Percentiles rank a stretch among this genome's conserved stretches.
phyloP scores from a whole-genome alignment of 768 basidiomycete species.

The Termitomyces sp. region DNA sequence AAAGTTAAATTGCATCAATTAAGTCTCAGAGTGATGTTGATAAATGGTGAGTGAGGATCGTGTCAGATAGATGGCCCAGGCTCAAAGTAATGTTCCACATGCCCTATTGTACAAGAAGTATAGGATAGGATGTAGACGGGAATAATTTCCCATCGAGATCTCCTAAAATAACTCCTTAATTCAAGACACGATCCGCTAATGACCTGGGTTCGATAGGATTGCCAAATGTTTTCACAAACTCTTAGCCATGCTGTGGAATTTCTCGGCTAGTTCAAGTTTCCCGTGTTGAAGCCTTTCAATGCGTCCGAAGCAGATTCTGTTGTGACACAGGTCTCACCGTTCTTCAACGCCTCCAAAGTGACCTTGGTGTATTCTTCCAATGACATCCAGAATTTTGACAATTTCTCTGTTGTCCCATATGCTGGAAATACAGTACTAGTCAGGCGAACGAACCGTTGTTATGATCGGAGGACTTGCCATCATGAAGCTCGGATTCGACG shows the following conservation, averaged over 20 bases:
- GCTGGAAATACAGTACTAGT: constrained; percentile 25
- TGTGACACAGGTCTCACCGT: constrained; percentile 23
- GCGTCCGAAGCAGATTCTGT: constrained; percentile 18
- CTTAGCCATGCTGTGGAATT: constrained; percentile 13
- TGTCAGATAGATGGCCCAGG: no score
- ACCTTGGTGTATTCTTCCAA: constrained; percentile 40
- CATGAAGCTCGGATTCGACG: constrained; percentile 61
- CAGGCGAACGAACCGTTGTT: not conserved
- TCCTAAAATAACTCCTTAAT: no score
- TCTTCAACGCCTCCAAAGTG: constrained; percentile 24
- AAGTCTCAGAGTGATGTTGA: no score
- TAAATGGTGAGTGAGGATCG: no score
- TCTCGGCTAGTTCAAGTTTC: constrained; percentile 24
- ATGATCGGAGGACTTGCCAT: constrained; percentile 32
- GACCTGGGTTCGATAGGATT: not conserved
- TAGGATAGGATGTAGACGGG: no score
- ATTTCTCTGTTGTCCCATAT: constrained; percentile 42
- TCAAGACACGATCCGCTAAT: not conserved
- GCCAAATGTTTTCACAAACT: not conserved
- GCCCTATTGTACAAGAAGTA: no score
- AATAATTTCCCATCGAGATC: no score
- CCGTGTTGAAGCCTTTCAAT: constrained; percentile 30
- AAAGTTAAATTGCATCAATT: no score
- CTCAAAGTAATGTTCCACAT: no score
- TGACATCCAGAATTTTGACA: constrained; percentile 56